Percentiles rank a stretch among this genome's conserved stretches.
These are phyloP conservation scores for Parathielavia hyrcaniae DNA, from an alignment of 495 filamentous ascomycete species.

Conservation along the genomic window DNA sequence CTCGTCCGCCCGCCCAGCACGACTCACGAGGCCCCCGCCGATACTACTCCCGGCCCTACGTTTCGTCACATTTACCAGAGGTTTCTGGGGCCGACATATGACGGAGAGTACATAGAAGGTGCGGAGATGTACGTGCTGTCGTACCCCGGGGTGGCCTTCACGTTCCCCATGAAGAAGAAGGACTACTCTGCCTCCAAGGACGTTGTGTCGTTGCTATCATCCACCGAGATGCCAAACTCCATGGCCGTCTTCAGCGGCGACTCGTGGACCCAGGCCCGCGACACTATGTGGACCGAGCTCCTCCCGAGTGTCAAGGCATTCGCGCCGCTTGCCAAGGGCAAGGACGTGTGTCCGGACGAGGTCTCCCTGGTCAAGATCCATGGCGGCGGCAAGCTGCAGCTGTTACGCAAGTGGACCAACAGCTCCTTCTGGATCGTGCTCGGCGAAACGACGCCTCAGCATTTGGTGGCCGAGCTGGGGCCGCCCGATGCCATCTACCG, in stretches of 20 bases:
- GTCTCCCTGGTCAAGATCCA: constrained; percentile 70
- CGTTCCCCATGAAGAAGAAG: constrained; percentile 69
- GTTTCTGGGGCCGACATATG: constrained; percentile 83
- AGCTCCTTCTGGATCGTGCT: constrained; percentile 61
- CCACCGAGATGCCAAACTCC: constrained; percentile 62
- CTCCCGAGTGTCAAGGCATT: constrained; percentile 58
- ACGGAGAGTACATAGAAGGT: constrained; percentile 73
- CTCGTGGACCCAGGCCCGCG: constrained; percentile 79
- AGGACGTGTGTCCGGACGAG: constrained; percentile 67
- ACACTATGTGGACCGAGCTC: constrained; percentile 64
- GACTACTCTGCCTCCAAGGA: constrained; percentile 78
- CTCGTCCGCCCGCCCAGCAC: constrained; percentile 59
- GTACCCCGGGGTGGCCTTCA: constrained; percentile 89
- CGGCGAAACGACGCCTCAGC: constrained; percentile 80
- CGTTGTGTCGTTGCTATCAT: constrained; percentile 78
- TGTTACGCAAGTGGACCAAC: constrained; percentile 55
- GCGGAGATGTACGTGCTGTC: constrained; percentile 72
- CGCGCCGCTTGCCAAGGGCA: constrained; percentile 46
- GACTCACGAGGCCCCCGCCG: constrained; percentile 34
- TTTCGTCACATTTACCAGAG: constrained; percentile 90
- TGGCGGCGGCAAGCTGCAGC: constrained; percentile 67
- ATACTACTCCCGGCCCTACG: constrained; percentile 57
- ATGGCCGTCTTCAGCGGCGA: constrained; percentile 85
- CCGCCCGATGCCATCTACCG: constrained; percentile 93
- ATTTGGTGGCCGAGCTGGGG: constrained; percentile 81